Percentiles rank a stretch among this genome's conserved stretches.
These are phyloP conservation scores for Leucocoprinus birnbaumii DNA, from an alignment of 768 basidiomycete genomes.

Conservation along the genomic window DNA sequence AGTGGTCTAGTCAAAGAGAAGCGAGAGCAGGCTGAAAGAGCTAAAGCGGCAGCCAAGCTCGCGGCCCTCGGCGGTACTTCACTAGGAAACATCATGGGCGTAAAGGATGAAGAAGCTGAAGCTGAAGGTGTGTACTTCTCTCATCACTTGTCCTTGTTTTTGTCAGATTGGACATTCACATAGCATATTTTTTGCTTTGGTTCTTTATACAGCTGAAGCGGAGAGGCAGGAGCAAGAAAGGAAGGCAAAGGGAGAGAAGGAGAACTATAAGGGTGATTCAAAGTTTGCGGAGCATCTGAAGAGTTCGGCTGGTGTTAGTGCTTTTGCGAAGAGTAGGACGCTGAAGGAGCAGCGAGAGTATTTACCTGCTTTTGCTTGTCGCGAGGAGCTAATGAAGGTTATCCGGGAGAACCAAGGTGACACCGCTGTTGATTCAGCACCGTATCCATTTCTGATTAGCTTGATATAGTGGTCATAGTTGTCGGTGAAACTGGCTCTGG, in stretches of 20 bases:
- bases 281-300: constrained; percentile 97
- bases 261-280: constrained; percentile 88
- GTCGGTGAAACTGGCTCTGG: constrained; percentile 99
- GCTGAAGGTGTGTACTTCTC: constrained; percentile 71
- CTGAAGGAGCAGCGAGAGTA: constrained; percentile 96
- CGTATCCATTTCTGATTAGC: constrained; percentile 5
- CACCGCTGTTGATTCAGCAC: no score
- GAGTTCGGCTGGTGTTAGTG: constrained; percentile 68
- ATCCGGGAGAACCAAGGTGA: constrained; percentile 96
- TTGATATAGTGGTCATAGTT: constrained; percentile 74
- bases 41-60: constrained; percentile 94
- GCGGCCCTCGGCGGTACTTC: constrained; percentile 89
- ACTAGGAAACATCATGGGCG: constrained; percentile 97
- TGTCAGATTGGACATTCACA: constrained; percentile 78
- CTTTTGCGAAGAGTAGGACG: constrained; percentile 78
- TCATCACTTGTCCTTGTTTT: constrained; percentile 17
- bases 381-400: constrained; percentile 86
- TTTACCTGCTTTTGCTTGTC: constrained; percentile 94
- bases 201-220: constrained; percentile 47
- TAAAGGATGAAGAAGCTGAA: constrained; percentile 91
- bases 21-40: constrained; percentile 92
- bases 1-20: constrained; percentile 92
- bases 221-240: constrained; percentile 45
- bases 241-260: constrained; percentile 55
- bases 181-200: constrained; percentile 41